Base-by-base conservation (phyloP, 768 basidiomycete species). In the Phylloporus sp. region DNA sequence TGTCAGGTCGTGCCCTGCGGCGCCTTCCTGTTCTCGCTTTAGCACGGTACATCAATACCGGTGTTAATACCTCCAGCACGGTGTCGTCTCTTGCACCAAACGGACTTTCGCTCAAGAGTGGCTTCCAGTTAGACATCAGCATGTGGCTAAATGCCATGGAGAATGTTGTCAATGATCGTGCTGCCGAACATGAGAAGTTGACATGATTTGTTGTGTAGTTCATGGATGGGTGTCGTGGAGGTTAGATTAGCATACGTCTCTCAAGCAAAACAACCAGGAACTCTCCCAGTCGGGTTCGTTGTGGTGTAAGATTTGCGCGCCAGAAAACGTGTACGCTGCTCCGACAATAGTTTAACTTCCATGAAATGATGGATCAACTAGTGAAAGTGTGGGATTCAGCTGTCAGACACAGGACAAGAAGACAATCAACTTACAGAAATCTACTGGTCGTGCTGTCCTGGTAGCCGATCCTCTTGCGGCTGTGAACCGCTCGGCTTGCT, bases 11-110 rank as follows among this genome's bases (percentile, higher is more conserved):
- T 31, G 86, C 91, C 1, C 77, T 99, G 12, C 83, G 97, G 12
- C 84, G 94, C 7, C 76, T 99, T n/a, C 97, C 97, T 4, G 92
- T 98, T 41, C 80, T 98, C 18, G 91, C 95, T 2, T 82, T 97
- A 41, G 91, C 95, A 5, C 78, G 82, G 8, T 86, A 92, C 64
- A 84, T 97, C 45, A 80, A 85, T 26, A 69, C 76, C 15, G 78
- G 80, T 16, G 46, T 61, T 32, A 47, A 31, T 40, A 13, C 53
- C 16, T 54, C 59, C 3, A 75, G 46, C n/a, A 47, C 39, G 11
- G 32, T 47, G 24, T 23, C 47, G 1, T 31, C 54, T 18, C 26
- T 45, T 23, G 24, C 47, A 27, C 32, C 50, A 22, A 59, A 54
- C 18, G 38, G 38, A 24, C 36, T 44, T 31, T 48, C 49, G 13